These are phyloP conservation scores for Tritrichomonas musculus DNA, from an alignment of 208 protist species.

Conservation along the genomic window DNA sequence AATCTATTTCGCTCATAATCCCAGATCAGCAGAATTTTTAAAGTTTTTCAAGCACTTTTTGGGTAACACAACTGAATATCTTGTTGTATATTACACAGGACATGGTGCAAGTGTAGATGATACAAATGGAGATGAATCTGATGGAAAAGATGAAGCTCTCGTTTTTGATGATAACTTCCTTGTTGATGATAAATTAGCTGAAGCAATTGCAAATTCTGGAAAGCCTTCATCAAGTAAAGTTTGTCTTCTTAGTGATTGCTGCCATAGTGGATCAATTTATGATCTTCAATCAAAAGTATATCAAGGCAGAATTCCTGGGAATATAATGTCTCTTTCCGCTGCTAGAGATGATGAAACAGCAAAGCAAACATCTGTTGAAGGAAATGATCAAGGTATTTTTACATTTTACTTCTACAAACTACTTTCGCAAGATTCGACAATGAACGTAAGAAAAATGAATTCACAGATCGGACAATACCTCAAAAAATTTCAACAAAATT, in stretches of 20 bases:
- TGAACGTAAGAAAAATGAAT: too few relatives aligned
- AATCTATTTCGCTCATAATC: too few relatives aligned
- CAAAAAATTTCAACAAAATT: too few relatives aligned
- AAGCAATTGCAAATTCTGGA: neutral
- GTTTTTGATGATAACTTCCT: neutral
- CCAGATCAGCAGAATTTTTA: too few relatives aligned
- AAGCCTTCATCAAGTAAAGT: neutral
- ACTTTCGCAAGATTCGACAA: too few relatives aligned
- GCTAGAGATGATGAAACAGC: neutral
- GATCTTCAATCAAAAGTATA: neutral
- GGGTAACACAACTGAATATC: too few relatives aligned
- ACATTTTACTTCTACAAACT: slow-evolving; percentile 29
- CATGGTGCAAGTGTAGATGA: too few relatives aligned
- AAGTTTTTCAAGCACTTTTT: too few relatives aligned
- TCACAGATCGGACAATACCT: too few relatives aligned
- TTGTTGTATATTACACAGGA: too few relatives aligned
- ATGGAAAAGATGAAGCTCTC: slow-evolving; percentile 14
- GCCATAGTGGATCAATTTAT: neutral
- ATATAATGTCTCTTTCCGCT: neutral
- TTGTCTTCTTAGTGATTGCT: neutral
- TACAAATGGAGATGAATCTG: neutral
- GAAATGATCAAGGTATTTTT: neutral
- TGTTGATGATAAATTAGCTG: neutral
- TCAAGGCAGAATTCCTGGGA: neutral
- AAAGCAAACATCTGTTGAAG: neutral